Evolutionary conservation across 257 asterid genomes (phyloP).

Genomic region (Petunia secreta): DNA sequence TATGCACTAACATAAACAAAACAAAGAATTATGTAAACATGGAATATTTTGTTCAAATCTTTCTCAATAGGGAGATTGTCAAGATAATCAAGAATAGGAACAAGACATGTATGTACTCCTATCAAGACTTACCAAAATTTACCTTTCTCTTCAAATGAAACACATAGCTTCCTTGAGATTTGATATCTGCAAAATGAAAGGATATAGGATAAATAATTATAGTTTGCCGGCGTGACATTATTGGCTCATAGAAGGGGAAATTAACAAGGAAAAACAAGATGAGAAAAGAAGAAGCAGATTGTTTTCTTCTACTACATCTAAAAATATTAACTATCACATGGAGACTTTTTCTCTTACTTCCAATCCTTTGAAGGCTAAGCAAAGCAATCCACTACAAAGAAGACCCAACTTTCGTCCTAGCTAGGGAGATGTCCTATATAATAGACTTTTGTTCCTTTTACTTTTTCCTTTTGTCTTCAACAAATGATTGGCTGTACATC

Average conservation of each 20-base stretch:
- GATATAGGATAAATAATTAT: neutral
- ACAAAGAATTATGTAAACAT: too few species aligned
- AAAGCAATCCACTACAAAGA: constrained; percentile 7
- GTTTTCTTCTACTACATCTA: neutral
- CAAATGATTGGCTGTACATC: neutral
- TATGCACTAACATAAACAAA: too few species aligned
- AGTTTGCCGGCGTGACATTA: neutral
- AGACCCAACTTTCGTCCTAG: neutral
- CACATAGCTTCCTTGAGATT: neutral
- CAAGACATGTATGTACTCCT: neutral
- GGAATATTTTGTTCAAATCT: too few species aligned
- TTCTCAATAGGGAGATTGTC: too few species aligned
- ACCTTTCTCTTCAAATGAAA: neutral
- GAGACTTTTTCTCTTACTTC: neutral
- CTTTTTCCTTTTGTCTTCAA: neutral
- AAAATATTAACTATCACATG: neutral
- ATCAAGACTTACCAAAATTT: constrained; percentile 1
- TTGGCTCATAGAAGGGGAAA: neutral
- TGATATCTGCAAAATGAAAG: neutral
- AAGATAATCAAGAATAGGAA: too few species aligned
- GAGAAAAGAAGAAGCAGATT: neutral
- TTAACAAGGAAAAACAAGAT: neutral
- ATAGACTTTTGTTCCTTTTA: neutral
- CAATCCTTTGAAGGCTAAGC: neutral
- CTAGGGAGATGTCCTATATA: neutral